A percentile compares a stretch with the other conserved stretches of the same genome.
phyloP scores from a whole-genome alignment of 2,329 filamentous ascomycete genomes.

The Ascochyta rabiei region DNA sequence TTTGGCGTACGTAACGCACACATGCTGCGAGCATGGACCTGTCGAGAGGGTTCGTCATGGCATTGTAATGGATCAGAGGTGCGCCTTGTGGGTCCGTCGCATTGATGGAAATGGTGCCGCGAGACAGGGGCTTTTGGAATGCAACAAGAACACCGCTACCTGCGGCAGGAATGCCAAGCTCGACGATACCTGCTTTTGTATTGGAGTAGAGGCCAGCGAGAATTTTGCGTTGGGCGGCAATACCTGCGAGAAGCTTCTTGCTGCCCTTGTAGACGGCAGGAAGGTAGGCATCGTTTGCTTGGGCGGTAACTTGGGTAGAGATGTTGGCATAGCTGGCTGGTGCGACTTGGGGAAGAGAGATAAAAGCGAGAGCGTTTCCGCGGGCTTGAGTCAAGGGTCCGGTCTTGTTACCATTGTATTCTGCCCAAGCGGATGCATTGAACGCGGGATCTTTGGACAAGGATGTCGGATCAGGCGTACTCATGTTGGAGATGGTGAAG shows the following conservation, averaged over 20 bases:
- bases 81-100: conserved; percentile 35
- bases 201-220: conserved; percentile 30
- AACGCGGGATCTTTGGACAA: conserved; percentile 30
- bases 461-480: conserved; percentile 29
- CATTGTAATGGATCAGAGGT: conserved; percentile 34
- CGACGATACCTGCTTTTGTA: conserved; percentile 33
- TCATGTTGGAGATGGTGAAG: conserved; percentile 29
- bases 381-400: conserved; percentile 35
- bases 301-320: conserved; percentile 17
- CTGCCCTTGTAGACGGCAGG: conserved; percentile 33
- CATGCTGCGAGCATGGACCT: conserved; percentile 42
- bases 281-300: conserved; percentile 25
- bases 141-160: conserved; percentile 32
- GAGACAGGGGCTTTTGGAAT: conserved; percentile 48
- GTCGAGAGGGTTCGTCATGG: conserved; percentile 40
- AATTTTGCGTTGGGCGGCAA: conserved; percentile 37
- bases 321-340: conserved; percentile 25
- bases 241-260: conserved; percentile 32
- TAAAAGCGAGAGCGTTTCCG: conserved; percentile 35
- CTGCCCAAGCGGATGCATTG: conserved; percentile 36
- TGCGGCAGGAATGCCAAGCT: conserved; percentile 44
- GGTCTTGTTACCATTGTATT: conserved; percentile 34
- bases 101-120: conserved; percentile 44
- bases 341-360: conserved; percentile 34
- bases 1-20: conserved; percentile 43